Evolutionary conservation across 1,284 basidiomycete species (phyloP), one percentile per base, ranked within the genome.

Genomic region (Boletus sp.): DNA sequence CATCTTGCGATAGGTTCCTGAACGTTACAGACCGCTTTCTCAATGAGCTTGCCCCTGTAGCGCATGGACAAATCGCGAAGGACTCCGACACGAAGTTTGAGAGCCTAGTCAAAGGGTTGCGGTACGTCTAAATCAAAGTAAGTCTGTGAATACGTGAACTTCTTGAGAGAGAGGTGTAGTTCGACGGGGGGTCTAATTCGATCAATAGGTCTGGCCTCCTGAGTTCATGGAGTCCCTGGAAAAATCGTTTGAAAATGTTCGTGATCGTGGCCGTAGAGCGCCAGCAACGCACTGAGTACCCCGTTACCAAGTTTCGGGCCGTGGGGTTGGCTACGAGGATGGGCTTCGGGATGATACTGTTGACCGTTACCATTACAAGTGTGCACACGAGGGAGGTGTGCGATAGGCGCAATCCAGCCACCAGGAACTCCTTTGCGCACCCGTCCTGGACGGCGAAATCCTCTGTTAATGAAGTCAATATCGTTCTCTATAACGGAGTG

Each of bases 11-110:
- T 58, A 93, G 94, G 52, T 96, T 97, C 69, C 81, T 90, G 65
- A 94, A 89, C 61, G 91, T 96, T 16, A 94, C 92, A 16, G 94
- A 96, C 74, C 83, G 92, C 0, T 97, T 95, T 74, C 76, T 94
- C 50, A 80, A 81, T 3, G 94, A 95, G 67, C 79, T 97, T 40
- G 82, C 80, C 35, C 90, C 91, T n/a, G 82, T 94, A 2, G 83
- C 86, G 17, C 79, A 83, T 10, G 88, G 87, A 1, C 88, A 91
- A 61, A 84, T 93, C 3, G 80, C 86, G 0, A 93, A 92, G 71
- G 94, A 95, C 66, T 77, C 80, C 37, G 93, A 95, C 65, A 82
- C 84, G 65, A 90, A 86, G 67, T 92, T 90, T 56, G 94, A 95
- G 76, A 90, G 90, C 71, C 77, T 96, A 1, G 84, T 97, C 21